phyloP scores from a whole-genome alignment of 352 stramenopile species.

The Globisporangium splendens region DNA sequence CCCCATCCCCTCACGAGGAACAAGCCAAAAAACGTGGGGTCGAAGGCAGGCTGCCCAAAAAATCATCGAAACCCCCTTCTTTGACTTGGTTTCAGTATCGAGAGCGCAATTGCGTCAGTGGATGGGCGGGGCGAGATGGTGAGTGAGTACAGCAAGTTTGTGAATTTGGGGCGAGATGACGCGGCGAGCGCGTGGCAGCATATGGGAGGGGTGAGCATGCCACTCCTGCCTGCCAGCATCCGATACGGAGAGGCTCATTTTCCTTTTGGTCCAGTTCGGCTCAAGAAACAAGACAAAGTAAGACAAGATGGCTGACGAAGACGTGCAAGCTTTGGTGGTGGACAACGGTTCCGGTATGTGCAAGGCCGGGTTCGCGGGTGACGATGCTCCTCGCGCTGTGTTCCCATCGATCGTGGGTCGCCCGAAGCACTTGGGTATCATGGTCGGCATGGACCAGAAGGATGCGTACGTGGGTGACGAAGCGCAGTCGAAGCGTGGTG shows the following conservation, averaged over 20 bases:
- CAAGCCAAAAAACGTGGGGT: too few relatives aligned
- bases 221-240: background rate
- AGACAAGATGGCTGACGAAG: conserved; percentile 27
- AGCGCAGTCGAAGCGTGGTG: conserved; percentile 15
- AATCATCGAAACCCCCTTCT: too few relatives aligned
- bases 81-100: background rate
- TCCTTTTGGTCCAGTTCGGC: conserved; percentile 2
- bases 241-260: background rate
- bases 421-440: conserved; percentile 18
- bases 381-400: conserved; percentile 66
- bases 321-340: conserved; percentile 40
- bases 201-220: background rate
- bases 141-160: background rate
- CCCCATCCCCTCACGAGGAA: too few relatives aligned
- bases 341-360: conserved; percentile 60
- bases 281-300: conserved; percentile 1
- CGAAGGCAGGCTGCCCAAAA: too few relatives aligned
- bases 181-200: background rate
- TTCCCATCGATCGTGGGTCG: conserved; percentile 64
- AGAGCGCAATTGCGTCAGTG: background rate
- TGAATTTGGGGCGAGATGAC: background rate
- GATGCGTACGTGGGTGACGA: conserved; percentile 17
- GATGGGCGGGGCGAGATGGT: background rate
- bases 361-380: conserved; percentile 68
- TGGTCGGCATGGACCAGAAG: conserved; percentile 14